Conservation (phyloP, 768 basidiomycete species). For the Leccinum obscurum region DNA sequence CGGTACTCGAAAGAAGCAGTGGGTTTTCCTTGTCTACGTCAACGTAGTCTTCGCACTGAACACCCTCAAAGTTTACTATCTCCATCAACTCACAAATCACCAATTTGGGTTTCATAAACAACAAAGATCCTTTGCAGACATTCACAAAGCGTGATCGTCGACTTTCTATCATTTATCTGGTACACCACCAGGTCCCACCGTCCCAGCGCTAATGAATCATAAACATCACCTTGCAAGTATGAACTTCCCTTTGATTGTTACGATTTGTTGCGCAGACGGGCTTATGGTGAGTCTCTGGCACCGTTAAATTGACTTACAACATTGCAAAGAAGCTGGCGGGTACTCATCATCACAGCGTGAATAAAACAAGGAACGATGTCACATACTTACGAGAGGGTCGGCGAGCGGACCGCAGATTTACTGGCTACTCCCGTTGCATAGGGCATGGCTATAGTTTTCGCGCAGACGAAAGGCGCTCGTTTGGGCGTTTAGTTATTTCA, state of each 20-base stretch:
- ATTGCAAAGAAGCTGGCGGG: too few relatives aligned
- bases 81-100: slow-evolving; percentile 25
- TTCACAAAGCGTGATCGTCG: not conserved
- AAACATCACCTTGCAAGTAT: slow-evolving; percentile 25
- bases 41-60: slow-evolving; percentile 30
- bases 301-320: not conserved
- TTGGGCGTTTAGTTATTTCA: too few relatives aligned
- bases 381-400: too few relatives aligned
- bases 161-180: too few relatives aligned
- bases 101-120: slow-evolving; percentile 30
- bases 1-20: slow-evolving; percentile 14
- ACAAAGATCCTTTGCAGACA: slow-evolving; percentile 18
- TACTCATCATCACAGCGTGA: too few relatives aligned
- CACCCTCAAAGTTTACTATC: slow-evolving; percentile 23
- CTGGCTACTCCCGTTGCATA: too few relatives aligned
- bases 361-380: too few relatives aligned
- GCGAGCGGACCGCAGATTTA: too few relatives aligned
- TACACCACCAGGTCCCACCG: slow-evolving; percentile 10
- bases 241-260: slow-evolving; percentile 28
- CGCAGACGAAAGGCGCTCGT: too few relatives aligned
- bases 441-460: too few relatives aligned
- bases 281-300: slow-evolving; percentile 28
- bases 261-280: slow-evolving; percentile 32
- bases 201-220: slow-evolving; percentile 25
- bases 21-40: slow-evolving; percentile 33